Conservation (phyloP, 148 eudicot species). For the Fagopyrum tataricum region DNA sequence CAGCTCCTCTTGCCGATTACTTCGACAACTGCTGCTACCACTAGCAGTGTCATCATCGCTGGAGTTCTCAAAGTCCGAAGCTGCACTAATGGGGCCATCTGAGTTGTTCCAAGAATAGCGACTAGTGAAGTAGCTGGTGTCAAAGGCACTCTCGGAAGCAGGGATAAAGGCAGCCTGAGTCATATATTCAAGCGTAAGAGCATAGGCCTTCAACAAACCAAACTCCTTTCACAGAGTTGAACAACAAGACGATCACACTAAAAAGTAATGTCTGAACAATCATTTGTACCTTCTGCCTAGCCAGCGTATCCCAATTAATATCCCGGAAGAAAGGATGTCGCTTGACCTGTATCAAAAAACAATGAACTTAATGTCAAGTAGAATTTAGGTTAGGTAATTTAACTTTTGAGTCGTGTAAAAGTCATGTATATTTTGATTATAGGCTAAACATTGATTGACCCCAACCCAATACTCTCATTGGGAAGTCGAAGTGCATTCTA, state of each 20-base stretch:
- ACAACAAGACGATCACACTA: neutral
- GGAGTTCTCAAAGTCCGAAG: conserved; percentile 68
- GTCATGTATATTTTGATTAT: neutral
- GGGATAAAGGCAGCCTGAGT: conserved; percentile 98
- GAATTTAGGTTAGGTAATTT: neutral
- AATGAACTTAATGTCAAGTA: neutral
- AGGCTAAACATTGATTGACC: neutral
- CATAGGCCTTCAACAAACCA: conserved; percentile 6
- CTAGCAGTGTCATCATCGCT: conserved; percentile 82
- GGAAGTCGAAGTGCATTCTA: neutral
- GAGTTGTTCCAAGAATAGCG: conserved; percentile 87
- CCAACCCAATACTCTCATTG: neutral
- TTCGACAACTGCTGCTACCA: conserved; percentile 69
- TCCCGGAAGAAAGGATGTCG: conserved; percentile 90
- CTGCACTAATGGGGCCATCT: conserved; percentile 68
- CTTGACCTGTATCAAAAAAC: conserved; percentile 58
- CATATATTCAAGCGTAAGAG: conserved; percentile 2
- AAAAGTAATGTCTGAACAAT: neutral
- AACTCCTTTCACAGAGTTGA: neutral
- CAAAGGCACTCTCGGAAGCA: conserved; percentile 80
- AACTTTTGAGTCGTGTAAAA: neutral
- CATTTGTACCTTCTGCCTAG: conserved; percentile 78
- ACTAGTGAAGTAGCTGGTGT: conserved; percentile 93
- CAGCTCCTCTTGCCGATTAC: conserved; percentile 86
- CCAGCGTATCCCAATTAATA: conserved; percentile 97